These are phyloP conservation scores for Galerina marginata DNA, from an alignment of 768 basidiomycete genomes.

Conservation along the genomic window DNA sequence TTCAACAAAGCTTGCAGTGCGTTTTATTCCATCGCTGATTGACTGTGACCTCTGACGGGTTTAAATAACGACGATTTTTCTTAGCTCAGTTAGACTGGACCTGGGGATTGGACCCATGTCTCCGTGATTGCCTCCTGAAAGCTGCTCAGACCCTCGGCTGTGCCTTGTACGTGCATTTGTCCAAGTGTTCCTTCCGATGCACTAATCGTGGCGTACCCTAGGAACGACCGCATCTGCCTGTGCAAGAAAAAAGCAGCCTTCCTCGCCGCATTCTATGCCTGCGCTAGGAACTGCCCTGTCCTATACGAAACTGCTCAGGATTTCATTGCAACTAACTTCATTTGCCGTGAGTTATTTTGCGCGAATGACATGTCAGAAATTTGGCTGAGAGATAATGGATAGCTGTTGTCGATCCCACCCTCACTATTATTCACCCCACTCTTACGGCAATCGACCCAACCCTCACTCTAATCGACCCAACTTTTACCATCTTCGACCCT, in stretches of 20 bases:
- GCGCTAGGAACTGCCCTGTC: slow-evolving; percentile 8
- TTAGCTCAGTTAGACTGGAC: slow-evolving; percentile 5
- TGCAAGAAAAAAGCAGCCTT: slow-evolving; percentile 9
- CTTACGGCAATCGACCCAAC: no score
- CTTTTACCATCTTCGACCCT: no score
- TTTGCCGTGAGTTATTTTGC: not conserved
- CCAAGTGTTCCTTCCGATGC: not conserved
- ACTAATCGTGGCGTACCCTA: not conserved
- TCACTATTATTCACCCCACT: no score
- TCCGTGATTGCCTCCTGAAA: slow-evolving; percentile 4
- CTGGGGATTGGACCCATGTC: slow-evolving; percentile 6
- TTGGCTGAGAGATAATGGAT: no score
- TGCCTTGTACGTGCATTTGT: not conserved
- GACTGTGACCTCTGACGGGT: no score
- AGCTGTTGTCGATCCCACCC: no score
- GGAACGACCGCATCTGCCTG: slow-evolving; percentile 11
- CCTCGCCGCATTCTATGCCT: slow-evolving; percentile 1
- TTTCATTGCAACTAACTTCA: not conserved
- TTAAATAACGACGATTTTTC: not conserved
- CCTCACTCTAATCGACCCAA: no score
- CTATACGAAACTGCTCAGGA: not conserved
- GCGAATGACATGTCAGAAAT: no score
- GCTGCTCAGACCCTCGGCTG: slow-evolving; percentile 12
- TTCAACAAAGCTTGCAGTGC: slow-evolving; percentile 6
- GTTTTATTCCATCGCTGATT: not conserved